Evolutionary conservation across 2,329 filamentous ascomycete species (phyloP), one percentile per base, ranked within the genome.

Genomic region (Colletotrichum costaricense): DNA sequence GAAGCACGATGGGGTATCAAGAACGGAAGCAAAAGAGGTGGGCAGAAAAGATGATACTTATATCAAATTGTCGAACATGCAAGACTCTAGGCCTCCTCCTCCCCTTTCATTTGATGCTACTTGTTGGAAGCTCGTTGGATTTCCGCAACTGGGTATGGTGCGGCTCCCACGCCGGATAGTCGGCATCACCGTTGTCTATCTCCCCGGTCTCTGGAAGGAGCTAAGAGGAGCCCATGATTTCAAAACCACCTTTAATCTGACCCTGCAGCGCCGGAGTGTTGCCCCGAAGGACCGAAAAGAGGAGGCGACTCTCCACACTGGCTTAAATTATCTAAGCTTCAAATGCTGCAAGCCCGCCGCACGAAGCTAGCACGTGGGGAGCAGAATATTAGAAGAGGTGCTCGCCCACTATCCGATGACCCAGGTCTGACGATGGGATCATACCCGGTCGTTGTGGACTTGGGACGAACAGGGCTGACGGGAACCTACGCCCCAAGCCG

Each of bases 211-310:
- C 8, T 54, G 8, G 7, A 22, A 35, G 8, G 7, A 24, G 7
- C 12, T 22, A 33, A 28, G 70, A 60, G 60, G 49, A 65, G 60
- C 63, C 70, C 38, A 59, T 57, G 70, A 70, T 60, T 33, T 57
- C 42, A 57, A 33, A 52, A 19, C 19, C 52, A 58, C 55, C 55
- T 70, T 30, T 42, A 69, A 69, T 62, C 70, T 52, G n/a, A 11
- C 55, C 24, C 7, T 68, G 55, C 26, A 65, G 46, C 42, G 26
- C 42, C 55, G 66, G 70, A 64, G 46, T 19, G 33, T 62, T 28
- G 26, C 28, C 66, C 66, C 33, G 12, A 42, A 19, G 42, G 22
- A 19, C 42, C 56, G 57, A 54, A 59, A 16, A 73, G 46, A 30
- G 46, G 30, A 26, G 30, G 5, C n/a, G 55, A 22, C 19, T 49